Conservation (phyloP, 495 filamentous ascomycete species). For the Hyaloscypha variabilis region DNA sequence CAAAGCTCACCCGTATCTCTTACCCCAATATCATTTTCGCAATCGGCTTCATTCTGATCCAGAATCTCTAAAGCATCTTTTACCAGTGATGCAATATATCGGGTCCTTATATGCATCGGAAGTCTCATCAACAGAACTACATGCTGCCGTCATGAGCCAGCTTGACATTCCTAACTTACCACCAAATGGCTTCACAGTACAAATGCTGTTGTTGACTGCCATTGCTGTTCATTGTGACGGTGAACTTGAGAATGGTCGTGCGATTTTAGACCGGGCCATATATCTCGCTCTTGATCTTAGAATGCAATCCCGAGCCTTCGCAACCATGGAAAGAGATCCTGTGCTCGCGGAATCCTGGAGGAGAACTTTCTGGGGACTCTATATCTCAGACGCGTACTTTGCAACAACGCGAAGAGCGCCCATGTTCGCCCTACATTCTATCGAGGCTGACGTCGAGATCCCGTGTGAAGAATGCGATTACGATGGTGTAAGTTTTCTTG, state of each 20-base stretch:
- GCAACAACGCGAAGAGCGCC: slow-evolving; percentile 38
- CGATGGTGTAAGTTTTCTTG: too few species aligned
- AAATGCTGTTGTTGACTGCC: slow-evolving; percentile 65
- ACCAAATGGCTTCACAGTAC: slow-evolving; percentile 61
- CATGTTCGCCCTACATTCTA: slow-evolving; percentile 38
- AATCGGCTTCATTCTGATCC: slow-evolving; percentile 31
- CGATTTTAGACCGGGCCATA: slow-evolving; percentile 59
- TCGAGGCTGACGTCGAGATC: slow-evolving; percentile 54
- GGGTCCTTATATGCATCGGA: slow-evolving; percentile 50
- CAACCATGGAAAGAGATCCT: slow-evolving; percentile 45
- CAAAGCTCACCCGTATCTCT: slow-evolving; percentile 57
- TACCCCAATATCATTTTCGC: slow-evolving; percentile 48
- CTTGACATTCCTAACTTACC: slow-evolving; percentile 43
- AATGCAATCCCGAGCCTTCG: slow-evolving; percentile 59
- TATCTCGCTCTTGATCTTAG: slow-evolving; percentile 65
- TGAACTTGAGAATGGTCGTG: slow-evolving; percentile 54
- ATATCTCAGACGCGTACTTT: slow-evolving; percentile 58
- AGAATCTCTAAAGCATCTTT: slow-evolving; percentile 39
- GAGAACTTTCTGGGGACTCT: slow-evolving; percentile 78
- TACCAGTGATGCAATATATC: slow-evolving; percentile 60
- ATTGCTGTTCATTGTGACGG: slow-evolving; percentile 68
- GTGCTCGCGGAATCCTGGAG: slow-evolving; percentile 69
- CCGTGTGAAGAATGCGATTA: slow-evolving; percentile 68
- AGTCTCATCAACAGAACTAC: slow-evolving; percentile 42
- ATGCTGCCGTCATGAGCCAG: slow-evolving; percentile 42